Evolutionary conservation across 108 stramenopile genomes (phyloP).

Genomic region (Pseudonitzschia multistriata): DNA sequence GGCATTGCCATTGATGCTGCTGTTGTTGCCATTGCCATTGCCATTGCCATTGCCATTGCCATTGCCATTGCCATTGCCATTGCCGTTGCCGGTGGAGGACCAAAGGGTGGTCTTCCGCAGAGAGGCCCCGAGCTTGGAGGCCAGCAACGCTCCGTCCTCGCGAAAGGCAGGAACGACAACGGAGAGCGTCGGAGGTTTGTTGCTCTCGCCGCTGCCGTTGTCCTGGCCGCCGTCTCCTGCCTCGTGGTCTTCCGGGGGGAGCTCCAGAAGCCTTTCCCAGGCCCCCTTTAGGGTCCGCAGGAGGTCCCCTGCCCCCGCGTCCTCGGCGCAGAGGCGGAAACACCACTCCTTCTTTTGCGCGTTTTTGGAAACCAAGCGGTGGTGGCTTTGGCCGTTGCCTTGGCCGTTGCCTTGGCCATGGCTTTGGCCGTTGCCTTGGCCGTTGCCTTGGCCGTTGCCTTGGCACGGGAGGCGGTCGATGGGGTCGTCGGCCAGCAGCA

Average conservation of each 20-base stretch:
- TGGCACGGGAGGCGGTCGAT: background rate
- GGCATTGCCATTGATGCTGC: too few species aligned
- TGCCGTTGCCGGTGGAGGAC: too few species aligned
- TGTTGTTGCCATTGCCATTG: too few species aligned
- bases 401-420: too few species aligned
- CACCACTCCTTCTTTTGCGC: background rate
- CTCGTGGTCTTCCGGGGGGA: background rate
- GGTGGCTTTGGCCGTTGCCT: too few species aligned
- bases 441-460: background rate
- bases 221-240: too few species aligned
- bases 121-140: background rate
- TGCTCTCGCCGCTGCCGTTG: background rate
- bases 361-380: background rate
- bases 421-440: too few species aligned
- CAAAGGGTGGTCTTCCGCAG: background rate
- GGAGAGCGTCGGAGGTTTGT: background rate
- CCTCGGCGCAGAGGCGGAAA: background rate
- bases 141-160: background rate
- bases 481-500: slow-evolving; percentile 12
- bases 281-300: background rate
- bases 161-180: background rate
- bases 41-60: too few species aligned
- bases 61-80: too few species aligned
- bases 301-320: background rate
- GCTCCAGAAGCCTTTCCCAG: background rate